Evolutionary conservation across 2,329 filamentous ascomycete genomes (phyloP), one percentile per base, ranked within the genome.

Genomic region (Aureobasidium leucospermi): DNA sequence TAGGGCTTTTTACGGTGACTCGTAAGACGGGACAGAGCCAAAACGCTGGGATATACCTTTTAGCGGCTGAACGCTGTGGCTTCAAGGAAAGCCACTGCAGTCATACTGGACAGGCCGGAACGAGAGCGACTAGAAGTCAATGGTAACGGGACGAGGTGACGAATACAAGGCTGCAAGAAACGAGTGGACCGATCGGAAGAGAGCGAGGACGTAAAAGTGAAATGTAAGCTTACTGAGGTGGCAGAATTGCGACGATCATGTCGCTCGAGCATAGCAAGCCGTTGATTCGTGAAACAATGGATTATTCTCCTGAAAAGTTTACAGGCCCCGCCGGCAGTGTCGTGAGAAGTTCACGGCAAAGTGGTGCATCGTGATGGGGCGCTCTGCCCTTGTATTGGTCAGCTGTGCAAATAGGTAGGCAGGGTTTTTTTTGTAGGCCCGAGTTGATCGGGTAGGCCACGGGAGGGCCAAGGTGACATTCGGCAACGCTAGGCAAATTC

Each of bases 211-310:
- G 41, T 42, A 38, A 58, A 47, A 41, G 34, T 9, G 15, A 41
- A 47, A 31, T 41, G 55, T 58, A 58, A 58, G 55, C 55, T 58
- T 48, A 41, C 16, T 58, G 23, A 39, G 43, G 8, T 16, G 15
- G 32, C 19, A n/a, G 13, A 41, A 9, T 46, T 46, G 55, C 55
- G 43, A 58, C 55, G 43, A 58, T 48, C 55, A 48, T 39, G 55
- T 58, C 43, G 55, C 42, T 58, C 43, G 42, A 39, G 34, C 34
- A 38, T 16, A 45, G 39, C 29, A 56, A 29, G 42, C 42, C 53
- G 43, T 58, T 58, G 55, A 31, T 58, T 48, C 34, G 43, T 58
- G 55, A 58, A 58, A 58, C 55, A 46, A 58, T 58, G 55, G 55
- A 48, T 47, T 32, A 16, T 58, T 48, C 42, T 58, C 42, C 55